A percentile compares a stretch with the other conserved stretches of the same genome.
Evolutionary conservation across 108 stramenopile species (phyloP).

Genomic region (Chaetoceros tenuissimus): DNA sequence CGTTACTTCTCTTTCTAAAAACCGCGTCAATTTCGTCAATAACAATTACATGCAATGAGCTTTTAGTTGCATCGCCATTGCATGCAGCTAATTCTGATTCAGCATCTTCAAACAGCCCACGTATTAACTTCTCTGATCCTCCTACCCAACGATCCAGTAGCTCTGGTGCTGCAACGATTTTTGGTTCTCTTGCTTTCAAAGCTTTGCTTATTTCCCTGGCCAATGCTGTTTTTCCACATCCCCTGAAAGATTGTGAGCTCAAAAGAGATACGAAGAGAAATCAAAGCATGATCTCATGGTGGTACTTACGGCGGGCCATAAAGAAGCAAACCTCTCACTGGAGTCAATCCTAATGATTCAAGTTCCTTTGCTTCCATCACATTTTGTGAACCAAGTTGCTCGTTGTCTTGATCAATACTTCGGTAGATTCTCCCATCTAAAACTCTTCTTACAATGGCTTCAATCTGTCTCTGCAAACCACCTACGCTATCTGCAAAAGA

Average conservation of each 20-base stretch:
- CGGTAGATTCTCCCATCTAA: slow-evolving; percentile 61
- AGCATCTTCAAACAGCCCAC: slow-evolving; percentile 92
- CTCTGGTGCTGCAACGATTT: slow-evolving; percentile 91
- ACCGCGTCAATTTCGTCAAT: slow-evolving; percentile 86
- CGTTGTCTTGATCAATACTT: slow-evolving; percentile 7
- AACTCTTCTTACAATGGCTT: slow-evolving; percentile 69
- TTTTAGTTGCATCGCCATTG: slow-evolving; percentile 41
- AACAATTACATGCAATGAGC: slow-evolving; percentile 67
- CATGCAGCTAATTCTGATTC: slow-evolving; percentile 66
- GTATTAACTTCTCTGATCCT: slow-evolving; percentile 84
- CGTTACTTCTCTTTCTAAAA: slow-evolving; percentile 49
- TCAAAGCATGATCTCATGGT: too few relatives aligned
- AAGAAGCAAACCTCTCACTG: slow-evolving; percentile 75
- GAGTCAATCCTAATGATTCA: slow-evolving; percentile 62
- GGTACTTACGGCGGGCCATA: slow-evolving; percentile 86
- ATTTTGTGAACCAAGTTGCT: slow-evolving; percentile 12
- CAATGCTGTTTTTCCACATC: slow-evolving; percentile 77
- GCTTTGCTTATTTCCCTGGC: slow-evolving; percentile 85
- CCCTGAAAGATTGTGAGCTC: slow-evolving; percentile 41
- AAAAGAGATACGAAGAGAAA: not conserved
- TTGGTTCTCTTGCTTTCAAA: slow-evolving; percentile 81
- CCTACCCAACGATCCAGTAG: slow-evolving; percentile 97
- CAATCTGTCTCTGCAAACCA: slow-evolving; percentile 59
- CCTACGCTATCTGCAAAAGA: slow-evolving; percentile 53
- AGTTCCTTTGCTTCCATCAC: slow-evolving; percentile 64